phyloP scores from a whole-genome alignment of 768 basidiomycete species.

The Tulasnella sp. region DNA sequence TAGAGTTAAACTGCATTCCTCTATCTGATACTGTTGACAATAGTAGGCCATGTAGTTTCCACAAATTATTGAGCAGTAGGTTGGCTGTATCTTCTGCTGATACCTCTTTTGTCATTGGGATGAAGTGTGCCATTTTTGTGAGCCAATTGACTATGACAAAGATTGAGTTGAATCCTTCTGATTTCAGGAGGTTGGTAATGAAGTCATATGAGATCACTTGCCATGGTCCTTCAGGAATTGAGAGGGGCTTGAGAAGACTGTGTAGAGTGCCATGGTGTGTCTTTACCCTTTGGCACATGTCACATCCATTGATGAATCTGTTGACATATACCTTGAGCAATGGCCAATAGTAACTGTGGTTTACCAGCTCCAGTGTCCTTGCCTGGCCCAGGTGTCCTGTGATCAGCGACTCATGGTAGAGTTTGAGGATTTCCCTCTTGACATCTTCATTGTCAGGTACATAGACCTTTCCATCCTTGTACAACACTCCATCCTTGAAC shows the following conservation, averaged over 20 bases:
- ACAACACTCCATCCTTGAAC: neutral
- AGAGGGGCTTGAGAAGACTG: slow-evolving; percentile 22
- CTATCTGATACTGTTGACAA: neutral
- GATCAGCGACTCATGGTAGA: neutral
- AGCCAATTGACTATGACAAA: neutral
- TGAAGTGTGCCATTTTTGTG: slow-evolving; percentile 8
- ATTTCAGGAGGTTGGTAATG: slow-evolving; percentile 9
- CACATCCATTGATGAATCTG: slow-evolving; percentile 23
- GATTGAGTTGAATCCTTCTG: neutral
- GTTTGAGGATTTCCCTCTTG: neutral
- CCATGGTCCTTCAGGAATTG: slow-evolving; percentile 23
- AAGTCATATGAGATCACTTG: slow-evolving; percentile 22
- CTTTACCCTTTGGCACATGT: slow-evolving; percentile 21
- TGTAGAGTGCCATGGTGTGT: neutral
- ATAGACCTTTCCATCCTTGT: neutral
- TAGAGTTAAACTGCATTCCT: neutral
- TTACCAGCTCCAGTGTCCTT: slow-evolving; percentile 19
- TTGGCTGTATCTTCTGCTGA: neutral
- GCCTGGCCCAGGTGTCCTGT: slow-evolving; percentile 16
- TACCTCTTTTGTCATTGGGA: neutral
- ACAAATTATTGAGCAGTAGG: neutral
- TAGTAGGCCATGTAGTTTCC: neutral
- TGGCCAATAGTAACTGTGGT: slow-evolving; percentile 20
- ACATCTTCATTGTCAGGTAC: slow-evolving; percentile 10
- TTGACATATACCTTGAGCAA: slow-evolving; percentile 18